Conservation (phyloP, 208 protist genomes). For the Blechomonas ayalai region DNA sequence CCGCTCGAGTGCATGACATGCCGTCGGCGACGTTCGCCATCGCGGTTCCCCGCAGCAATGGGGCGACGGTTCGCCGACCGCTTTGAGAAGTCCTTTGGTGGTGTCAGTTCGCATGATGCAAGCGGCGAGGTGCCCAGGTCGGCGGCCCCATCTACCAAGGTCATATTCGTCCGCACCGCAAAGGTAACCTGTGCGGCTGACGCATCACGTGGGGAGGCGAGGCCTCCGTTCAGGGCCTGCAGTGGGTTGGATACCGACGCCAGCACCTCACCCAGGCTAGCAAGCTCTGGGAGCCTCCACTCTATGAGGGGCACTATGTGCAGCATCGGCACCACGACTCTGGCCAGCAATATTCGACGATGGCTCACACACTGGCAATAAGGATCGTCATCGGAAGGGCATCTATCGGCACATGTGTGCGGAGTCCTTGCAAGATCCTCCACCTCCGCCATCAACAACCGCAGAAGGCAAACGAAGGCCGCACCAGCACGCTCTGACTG, state of each 20-base stretch:
- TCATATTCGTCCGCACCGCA: constrained; percentile 12
- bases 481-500: constrained; percentile 7
- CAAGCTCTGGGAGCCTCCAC: constrained; percentile 8
- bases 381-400: too few species aligned
- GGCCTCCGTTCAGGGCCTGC: background rate
- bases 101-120: too few species aligned
- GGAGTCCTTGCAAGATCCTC: constrained; percentile 5
- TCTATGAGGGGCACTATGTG: constrained; percentile 15
- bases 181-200: too few species aligned
- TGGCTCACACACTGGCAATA: too few species aligned
- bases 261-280: constrained; percentile 11
- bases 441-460: constrained; percentile 11
- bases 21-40: too few species aligned
- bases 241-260: constrained; percentile 3
- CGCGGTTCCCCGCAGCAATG: too few species aligned
- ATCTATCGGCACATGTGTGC: too few species aligned
- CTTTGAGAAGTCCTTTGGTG: too few species aligned
- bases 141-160: constrained; percentile 2
- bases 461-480: constrained; percentile 19
- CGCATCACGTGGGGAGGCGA: background rate
- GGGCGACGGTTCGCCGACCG: too few species aligned
- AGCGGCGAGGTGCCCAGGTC: too few species aligned
- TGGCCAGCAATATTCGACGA: constrained; percentile 11
- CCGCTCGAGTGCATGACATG: too few species aligned
- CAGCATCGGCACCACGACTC: constrained; percentile 16